A percentile compares a stretch with the other conserved stretches of the same genome.
Evolutionary conservation across 192 early-diverging fungal species (phyloP).

Genomic region (Paraglomus occultum): DNA sequence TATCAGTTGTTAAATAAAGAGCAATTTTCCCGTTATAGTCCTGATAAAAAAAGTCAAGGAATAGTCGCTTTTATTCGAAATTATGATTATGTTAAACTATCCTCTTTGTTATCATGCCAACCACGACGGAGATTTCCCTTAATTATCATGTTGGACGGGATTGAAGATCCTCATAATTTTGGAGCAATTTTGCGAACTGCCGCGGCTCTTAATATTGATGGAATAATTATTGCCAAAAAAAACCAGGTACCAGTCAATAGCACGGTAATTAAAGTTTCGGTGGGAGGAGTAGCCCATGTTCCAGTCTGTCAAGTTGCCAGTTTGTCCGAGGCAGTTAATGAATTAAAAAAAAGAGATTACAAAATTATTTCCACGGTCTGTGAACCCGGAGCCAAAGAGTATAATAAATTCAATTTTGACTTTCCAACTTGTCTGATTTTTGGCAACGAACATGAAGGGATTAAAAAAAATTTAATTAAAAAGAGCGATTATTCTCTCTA

Average conservation of each 20-base stretch:
- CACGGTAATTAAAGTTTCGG: slow-evolving; percentile 19
- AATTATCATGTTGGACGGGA: slow-evolving; percentile 5
- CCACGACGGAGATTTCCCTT: slow-evolving; percentile 1
- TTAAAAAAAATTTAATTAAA: slow-evolving; percentile 9
- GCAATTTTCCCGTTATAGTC: slow-evolving; percentile 13
- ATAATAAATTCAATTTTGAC: slow-evolving; percentile 4
- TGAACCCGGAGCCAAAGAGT: not conserved
- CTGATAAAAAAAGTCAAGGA: slow-evolving; percentile 24
- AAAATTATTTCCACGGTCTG: slow-evolving; percentile 13
- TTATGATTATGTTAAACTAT: slow-evolving; percentile 1
- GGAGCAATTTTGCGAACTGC: slow-evolving; percentile 13
- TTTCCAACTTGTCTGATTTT: slow-evolving; percentile 12
- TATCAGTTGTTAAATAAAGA: slow-evolving; percentile 16
- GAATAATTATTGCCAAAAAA: slow-evolving; percentile 21
- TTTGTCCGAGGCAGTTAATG: not conserved
- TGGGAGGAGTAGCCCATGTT: slow-evolving; percentile 12
- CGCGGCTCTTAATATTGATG: slow-evolving; percentile 12
- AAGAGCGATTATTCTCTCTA: slow-evolving; percentile 21
- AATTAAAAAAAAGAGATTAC: slow-evolving; percentile 2
- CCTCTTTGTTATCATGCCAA: not conserved
- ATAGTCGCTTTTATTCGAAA: slow-evolving; percentile 14
- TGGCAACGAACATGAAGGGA: slow-evolving; percentile 8
- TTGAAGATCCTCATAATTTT: slow-evolving; percentile 26
- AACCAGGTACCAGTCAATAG: slow-evolving; percentile 21
- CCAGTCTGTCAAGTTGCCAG: slow-evolving; percentile 10